Percentiles rank a stretch among this genome's conserved stretches.
Evolutionary conservation across 2,329 filamentous ascomycete genomes (phyloP).

Genomic region (Hypoxylon sp.): DNA sequence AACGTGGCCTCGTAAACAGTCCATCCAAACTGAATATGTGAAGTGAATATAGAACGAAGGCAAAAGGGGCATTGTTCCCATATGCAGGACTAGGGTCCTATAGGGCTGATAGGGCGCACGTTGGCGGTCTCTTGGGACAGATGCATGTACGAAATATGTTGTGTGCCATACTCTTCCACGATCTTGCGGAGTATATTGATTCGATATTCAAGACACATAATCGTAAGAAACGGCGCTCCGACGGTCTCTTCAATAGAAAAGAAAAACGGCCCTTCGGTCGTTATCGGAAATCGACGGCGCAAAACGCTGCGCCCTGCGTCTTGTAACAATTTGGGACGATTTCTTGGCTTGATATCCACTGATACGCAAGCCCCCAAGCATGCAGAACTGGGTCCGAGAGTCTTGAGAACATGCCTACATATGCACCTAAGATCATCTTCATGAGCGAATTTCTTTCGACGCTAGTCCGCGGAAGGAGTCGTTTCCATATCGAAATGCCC

Average conservation of each 20-base stretch:
- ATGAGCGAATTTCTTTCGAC: slow-evolving; percentile 33
- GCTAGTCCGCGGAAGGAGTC: slow-evolving; percentile 6
- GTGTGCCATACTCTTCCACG: slow-evolving; percentile 11
- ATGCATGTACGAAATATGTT: slow-evolving; percentile 23
- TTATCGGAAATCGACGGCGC: slow-evolving; percentile 31
- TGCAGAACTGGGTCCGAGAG: slow-evolving; percentile 30
- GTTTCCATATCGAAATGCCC: slow-evolving; percentile 17
- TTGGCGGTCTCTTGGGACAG: slow-evolving; percentile 19
- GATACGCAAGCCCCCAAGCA: slow-evolving; percentile 31
- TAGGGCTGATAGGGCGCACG: slow-evolving; percentile 41
- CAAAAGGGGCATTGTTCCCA: slow-evolving; percentile 14
- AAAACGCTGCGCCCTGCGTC: slow-evolving; percentile 36
- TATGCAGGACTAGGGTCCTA: slow-evolving; percentile 32
- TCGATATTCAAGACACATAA: slow-evolving; percentile 24
- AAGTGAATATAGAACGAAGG: slow-evolving; percentile 9
- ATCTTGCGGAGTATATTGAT: slow-evolving; percentile 11
- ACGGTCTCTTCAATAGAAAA: slow-evolving; percentile 3
- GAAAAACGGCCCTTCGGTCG: slow-evolving; percentile 17
- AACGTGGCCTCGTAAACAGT: slow-evolving; percentile 39
- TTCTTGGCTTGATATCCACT: slow-evolving; percentile 35
- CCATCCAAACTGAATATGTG: slow-evolving; percentile 5
- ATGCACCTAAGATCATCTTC: slow-evolving; percentile 14
- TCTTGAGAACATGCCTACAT: neutral
- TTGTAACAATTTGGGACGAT: slow-evolving; percentile 15
- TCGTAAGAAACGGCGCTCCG: slow-evolving; percentile 9